These are phyloP conservation scores for Pyrenophora seminiperda DNA, from an alignment of 2,329 filamentous ascomycete species.

Conservation along the genomic window DNA sequence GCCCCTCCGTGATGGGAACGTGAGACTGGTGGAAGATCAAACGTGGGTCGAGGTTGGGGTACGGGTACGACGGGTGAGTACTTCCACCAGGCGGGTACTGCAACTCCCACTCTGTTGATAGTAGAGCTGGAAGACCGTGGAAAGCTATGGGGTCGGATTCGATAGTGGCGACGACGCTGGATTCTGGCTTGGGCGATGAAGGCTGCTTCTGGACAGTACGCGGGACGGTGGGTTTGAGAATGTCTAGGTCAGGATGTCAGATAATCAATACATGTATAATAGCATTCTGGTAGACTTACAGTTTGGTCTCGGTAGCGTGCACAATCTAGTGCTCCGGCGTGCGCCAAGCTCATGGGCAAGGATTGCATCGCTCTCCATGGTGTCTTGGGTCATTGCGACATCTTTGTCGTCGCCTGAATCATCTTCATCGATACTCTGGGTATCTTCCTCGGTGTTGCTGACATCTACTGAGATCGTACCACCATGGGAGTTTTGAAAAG, in stretches of 20 bases:
- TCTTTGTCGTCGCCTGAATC: background rate
- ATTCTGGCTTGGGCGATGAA: background rate
- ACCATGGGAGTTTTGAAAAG: background rate
- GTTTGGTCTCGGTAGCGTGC: background rate
- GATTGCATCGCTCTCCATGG: background rate
- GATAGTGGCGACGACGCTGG: constrained; percentile 3
- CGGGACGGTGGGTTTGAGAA: background rate
- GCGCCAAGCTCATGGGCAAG: constrained; percentile 5
- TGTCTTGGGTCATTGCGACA: background rate
- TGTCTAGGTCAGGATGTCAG: background rate
- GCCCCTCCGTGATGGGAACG: constrained; percentile 20
- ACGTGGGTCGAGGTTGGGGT: constrained; percentile 18
- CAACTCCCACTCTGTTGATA: constrained; percentile 17
- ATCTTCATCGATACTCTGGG: no score
- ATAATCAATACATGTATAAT: background rate
- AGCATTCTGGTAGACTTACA: background rate
- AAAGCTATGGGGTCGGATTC: constrained; percentile 2
- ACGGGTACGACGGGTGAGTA: constrained; percentile 27
- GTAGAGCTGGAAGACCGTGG: constrained; percentile 7
- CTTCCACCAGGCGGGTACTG: constrained; percentile 26
- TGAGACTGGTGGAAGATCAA: constrained; percentile 17
- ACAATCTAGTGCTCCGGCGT: constrained; percentile 11
- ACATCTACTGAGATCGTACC: background rate
- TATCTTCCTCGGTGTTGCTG: no score
- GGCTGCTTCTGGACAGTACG: background rate